phyloP scores from a whole-genome alignment of 352 stramenopile genomes.

The Phytopythium chamaehyphon region DNA sequence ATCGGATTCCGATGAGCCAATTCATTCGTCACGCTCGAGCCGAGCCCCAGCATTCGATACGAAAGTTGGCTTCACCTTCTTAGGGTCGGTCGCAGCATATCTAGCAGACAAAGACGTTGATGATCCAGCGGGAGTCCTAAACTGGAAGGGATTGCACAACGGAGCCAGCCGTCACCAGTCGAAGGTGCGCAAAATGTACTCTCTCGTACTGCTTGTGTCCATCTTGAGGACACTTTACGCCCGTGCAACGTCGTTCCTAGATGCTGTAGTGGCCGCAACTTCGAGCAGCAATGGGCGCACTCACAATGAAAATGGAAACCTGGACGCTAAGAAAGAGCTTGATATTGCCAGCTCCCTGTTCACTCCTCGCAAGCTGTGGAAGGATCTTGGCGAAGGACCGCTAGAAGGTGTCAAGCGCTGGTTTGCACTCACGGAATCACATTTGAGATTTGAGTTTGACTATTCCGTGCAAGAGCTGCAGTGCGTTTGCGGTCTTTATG shows the following conservation, averaged over 20 bases:
- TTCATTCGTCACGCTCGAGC: neutral
- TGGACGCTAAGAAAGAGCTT: slow-evolving; percentile 21
- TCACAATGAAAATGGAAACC: slow-evolving; percentile 11
- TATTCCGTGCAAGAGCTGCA: slow-evolving; percentile 69
- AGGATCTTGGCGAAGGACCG: slow-evolving; percentile 49
- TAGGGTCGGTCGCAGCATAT: slow-evolving; percentile 34
- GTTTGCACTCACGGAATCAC: slow-evolving; percentile 81
- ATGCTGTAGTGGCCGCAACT: slow-evolving; percentile 3
- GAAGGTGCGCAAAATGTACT: slow-evolving; percentile 83
- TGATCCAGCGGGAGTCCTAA: slow-evolving; percentile 21
- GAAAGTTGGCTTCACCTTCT: slow-evolving; percentile 68
- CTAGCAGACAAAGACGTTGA: slow-evolving; percentile 15
- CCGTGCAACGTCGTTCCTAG: slow-evolving; percentile 51
- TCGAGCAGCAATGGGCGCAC: neutral
- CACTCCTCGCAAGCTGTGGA: slow-evolving; percentile 75
- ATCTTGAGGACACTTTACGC: slow-evolving; percentile 73
- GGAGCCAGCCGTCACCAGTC: slow-evolving; percentile 28
- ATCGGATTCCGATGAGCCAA: slow-evolving; percentile 2
- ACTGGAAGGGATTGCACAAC: slow-evolving; percentile 26
- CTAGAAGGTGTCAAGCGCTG: slow-evolving; percentile 69
- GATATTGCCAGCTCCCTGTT: slow-evolving; percentile 78
- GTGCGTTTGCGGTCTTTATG: slow-evolving; percentile 72
- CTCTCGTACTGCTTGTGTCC: slow-evolving; percentile 76
- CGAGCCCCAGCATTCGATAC: slow-evolving; percentile 22
- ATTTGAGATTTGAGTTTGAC: slow-evolving; percentile 75